Conservation (phyloP, 2,329 filamentous ascomycete genomes). For the Fusarium temperatum region DNA sequence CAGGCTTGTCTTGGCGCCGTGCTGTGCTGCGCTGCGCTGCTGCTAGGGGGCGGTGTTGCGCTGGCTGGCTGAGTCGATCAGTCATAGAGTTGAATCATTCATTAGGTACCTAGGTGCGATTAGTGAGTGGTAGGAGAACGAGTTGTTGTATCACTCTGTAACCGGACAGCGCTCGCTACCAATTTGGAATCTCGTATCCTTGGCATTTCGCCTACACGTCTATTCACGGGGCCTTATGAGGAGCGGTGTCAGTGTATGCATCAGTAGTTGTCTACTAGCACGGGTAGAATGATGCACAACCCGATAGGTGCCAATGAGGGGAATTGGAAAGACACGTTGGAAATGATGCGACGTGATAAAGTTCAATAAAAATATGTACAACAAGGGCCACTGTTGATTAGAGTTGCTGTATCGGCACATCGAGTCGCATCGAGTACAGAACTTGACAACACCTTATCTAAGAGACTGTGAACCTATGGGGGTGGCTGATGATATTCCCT, state of each 20-base stretch:
- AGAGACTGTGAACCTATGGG: conserved; percentile 8
- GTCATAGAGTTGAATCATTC: conserved; percentile 23
- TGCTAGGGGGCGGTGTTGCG: conserved; percentile 28
- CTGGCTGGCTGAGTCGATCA: conserved; percentile 23
- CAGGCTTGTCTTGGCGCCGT: conserved; percentile 33
- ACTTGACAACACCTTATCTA: conserved; percentile 38
- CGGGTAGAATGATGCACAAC: neutral
- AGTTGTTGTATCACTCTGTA: conserved; percentile 17
- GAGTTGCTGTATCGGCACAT: conserved; percentile 36
- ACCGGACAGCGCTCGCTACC: neutral
- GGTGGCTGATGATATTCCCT: neutral
- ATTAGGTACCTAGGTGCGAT: neutral
- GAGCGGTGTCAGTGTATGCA: conserved; percentile 12
- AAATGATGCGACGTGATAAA: conserved; percentile 7
- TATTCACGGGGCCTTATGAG: neutral
- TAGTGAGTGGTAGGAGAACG: conserved; percentile 31
- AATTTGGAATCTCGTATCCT: conserved; percentile 9
- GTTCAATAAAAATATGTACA: conserved; percentile 1
- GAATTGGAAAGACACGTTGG: neutral
- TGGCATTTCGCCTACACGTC: neutral
- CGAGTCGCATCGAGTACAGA: conserved; percentile 23
- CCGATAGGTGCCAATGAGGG: neutral
- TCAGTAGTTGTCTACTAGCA: conserved; percentile 7
- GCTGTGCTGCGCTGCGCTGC: conserved; percentile 26
- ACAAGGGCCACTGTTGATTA: conserved; percentile 20